These are phyloP conservation scores for Epichloe sibirici DNA, from an alignment of 2,329 filamentous ascomycete genomes.

Conservation along the genomic window DNA sequence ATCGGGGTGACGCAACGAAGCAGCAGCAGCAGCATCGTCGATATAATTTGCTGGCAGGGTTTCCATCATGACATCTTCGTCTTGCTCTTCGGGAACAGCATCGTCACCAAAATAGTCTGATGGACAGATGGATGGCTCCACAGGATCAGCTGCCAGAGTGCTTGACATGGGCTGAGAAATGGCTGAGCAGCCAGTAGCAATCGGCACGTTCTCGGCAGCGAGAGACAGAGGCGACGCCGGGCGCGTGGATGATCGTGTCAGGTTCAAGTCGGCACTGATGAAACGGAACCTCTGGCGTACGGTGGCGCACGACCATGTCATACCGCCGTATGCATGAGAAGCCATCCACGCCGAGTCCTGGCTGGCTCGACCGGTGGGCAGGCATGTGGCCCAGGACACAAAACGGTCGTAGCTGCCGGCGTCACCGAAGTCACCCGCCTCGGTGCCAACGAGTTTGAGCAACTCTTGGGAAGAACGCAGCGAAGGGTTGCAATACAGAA, in stretches of 20 bases:
- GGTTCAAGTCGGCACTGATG: conserved; percentile 42
- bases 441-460: conserved; percentile 43
- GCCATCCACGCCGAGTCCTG: conserved; percentile 36
- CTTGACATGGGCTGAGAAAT: conserved; percentile 22
- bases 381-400: conserved; percentile 54
- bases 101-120: conserved; percentile 33
- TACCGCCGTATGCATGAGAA: conserved; percentile 48
- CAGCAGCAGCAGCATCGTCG: conserved; percentile 10
- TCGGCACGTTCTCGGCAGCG: conserved; percentile 22
- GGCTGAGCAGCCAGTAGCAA: conserved; percentile 3
- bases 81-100: conserved; percentile 7
- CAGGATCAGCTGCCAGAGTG: conserved; percentile 19
- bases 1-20: conserved; percentile 23
- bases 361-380: conserved; percentile 38
- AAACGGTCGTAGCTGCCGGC: conserved; percentile 47
- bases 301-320: conserved; percentile 60
- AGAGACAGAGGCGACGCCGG: conserved; percentile 27
- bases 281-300: conserved; percentile 57
- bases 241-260: conserved; percentile 16
- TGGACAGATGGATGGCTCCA: conserved; percentile 11
- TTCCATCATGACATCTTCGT: conserved; percentile 3
- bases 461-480: conserved; percentile 45
- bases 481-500: conserved; percentile 58
- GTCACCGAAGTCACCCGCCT: conserved; percentile 28
- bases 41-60: neutral